Base-by-base conservation (phyloP, 164 flowering plant genomes). In the Umbellularia californica region DNA sequence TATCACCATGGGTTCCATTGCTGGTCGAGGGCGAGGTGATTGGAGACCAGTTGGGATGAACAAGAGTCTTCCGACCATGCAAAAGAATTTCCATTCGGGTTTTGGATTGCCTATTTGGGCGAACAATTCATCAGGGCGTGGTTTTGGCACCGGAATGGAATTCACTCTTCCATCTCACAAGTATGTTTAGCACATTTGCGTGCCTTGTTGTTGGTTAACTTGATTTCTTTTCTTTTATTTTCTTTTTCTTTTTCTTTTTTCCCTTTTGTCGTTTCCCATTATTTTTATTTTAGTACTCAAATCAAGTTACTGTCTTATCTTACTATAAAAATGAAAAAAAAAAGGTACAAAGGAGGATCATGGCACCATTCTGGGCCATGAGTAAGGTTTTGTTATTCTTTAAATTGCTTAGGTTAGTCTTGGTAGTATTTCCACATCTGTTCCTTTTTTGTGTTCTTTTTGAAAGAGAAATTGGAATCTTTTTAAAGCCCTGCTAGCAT, bases 101-200 rank as follows among this genome's bases (percentile, higher is more conserved):
- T 88, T 76, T 83, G 94, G 90, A 64, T 50, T 78, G 75, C 80
- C 90, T 79, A 79, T 52, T 52, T 91, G 97, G 98, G 91, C 88
- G 27, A 82, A 71, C 77, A 85, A 82, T 82, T 70, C 84, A 76
- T 69, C 88, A 13, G 95, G 93, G 17, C 89, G 94, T 74, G 94
- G 90, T 74, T 87, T 85, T 82, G 96, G 96, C 50, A 83, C 82
- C 66, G 98, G 98, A 70, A 76, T 87, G 77, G 99, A 96, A 25
- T 94, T 96, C 81, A 94, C 99, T 50, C 98, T 96, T 77, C 98
- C 99, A 74, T 91, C 99, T 77, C 98, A 96, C 84, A 96, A 92
- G 99, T 96, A 89, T 85, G 81, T 35, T 69, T 64, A 60, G 47
- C 64, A 6, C 20, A 27, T 24, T 66, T 35, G 22, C 3, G 0